Base-by-base conservation (phyloP, 1,139 yeast genomes). In the Candida sanyaensis region DNA sequence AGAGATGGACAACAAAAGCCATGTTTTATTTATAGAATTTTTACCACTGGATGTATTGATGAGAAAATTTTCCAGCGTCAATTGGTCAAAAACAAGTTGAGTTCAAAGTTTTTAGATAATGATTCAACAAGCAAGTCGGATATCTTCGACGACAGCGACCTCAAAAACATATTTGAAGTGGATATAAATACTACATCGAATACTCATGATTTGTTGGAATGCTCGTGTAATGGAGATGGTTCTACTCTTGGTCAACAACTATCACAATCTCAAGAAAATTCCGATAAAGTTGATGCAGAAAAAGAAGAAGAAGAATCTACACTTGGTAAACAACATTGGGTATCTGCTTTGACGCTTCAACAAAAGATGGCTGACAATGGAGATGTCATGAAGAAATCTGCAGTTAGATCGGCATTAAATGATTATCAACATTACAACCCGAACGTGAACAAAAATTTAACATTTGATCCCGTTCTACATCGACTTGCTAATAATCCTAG, bases 21-120 rank as follows among this genome's bases (percentile, higher is more conserved):
- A 0, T 96, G 92, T 8, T 87, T 71, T 61, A 85, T 93, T 28
- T 95, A 93, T 62, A 75, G 99, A 54, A 65, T 93, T n/a, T 69
- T 87, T 43, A 86, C 92, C 0, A 82, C 96, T 0, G 99, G 99
- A 0, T 84, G 92, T 50, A 88, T 93, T 41, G 99, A 93, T 63
- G 99, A 93, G 62, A 93, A 93, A 68, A 91, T 93, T 5, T 85
- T 88, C 53, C 98, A 93, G 64, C 75, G 99, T n/a, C 99, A 93
- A 62, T 71, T 91, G 49, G 85, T 90, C 75, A 93, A 95, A 64
- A 83, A 75, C 50, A 92, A 86, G 47, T 67, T 93, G 45, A 88
- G 97, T 43, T 86, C 86, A 51, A 84, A 84, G 53, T 87, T 93
- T 58, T 69, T 93, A 55, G 93, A 87, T 58, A 72, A 74, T 43